Evolutionary conservation across 352 stramenopile genomes (phyloP).

Genomic region (Phytopythium mirpurense): DNA sequence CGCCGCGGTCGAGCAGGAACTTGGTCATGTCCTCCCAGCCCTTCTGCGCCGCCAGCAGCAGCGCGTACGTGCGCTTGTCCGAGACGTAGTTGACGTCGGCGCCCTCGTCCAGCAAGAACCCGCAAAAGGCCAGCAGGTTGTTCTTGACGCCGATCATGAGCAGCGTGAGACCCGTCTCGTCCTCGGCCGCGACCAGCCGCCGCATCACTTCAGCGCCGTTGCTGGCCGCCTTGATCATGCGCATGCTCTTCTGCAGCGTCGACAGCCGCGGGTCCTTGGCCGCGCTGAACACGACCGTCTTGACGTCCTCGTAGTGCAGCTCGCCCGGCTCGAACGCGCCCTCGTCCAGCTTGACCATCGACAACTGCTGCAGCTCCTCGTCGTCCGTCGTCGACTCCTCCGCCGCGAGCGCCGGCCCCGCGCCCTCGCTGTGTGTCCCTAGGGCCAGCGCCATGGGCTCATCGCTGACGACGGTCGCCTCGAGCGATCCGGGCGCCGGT

Average conservation of each 20-base stretch:
- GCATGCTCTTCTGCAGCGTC: constrained; percentile 56
- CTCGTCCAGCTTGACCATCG: constrained; percentile 55
- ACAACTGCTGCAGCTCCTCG: constrained; percentile 69
- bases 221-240: constrained; percentile 42
- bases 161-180: constrained; percentile 77
- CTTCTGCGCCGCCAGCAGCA: constrained; percentile 82
- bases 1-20: constrained; percentile 59
- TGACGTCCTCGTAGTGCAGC: constrained; percentile 58
- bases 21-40: constrained; percentile 62
- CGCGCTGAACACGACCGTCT: constrained; percentile 51
- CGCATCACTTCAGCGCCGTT: constrained; percentile 46
- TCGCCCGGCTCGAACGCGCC: constrained; percentile 22
- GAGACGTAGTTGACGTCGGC: constrained; percentile 82
- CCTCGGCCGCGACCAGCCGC: constrained; percentile 48
- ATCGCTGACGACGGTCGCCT: constrained; percentile 20
- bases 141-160: constrained; percentile 78
- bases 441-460: constrained; percentile 28
- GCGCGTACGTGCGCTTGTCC: constrained; percentile 72
- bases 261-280: constrained; percentile 42
- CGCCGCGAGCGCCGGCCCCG: constrained; percentile 18
- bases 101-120: constrained; percentile 57
- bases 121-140: constrained; percentile 49
- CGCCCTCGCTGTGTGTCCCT: not conserved
- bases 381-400: constrained; percentile 78
- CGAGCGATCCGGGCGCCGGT: constrained; percentile 14